These are phyloP conservation scores for Dothistroma septosporum DNA, from an alignment of 2,329 filamentous ascomycete species.

Conservation along the genomic window DNA sequence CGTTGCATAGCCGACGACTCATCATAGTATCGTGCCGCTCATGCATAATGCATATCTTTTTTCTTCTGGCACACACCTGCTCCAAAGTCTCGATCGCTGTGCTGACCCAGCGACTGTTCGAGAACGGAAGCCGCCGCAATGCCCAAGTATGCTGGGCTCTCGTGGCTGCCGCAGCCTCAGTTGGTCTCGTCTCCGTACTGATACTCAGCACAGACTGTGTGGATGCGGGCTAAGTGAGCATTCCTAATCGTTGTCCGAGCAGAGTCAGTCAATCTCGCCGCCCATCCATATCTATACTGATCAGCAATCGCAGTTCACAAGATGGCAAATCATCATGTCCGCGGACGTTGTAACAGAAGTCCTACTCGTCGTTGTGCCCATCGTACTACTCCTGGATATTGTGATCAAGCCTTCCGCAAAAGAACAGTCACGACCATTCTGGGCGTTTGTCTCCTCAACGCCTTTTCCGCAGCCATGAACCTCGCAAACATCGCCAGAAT, in stretches of 20 bases:
- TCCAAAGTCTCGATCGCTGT: constrained; percentile 23
- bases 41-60: constrained; percentile 17
- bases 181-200: constrained; percentile 14
- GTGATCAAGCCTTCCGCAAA: constrained; percentile 19
- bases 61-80: constrained; percentile 14
- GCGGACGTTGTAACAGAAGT: constrained; percentile 17
- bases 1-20: neutral
- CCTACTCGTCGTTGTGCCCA: constrained; percentile 17
- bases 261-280: constrained; percentile 5
- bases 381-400: constrained; percentile 17
- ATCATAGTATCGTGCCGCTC: constrained; percentile 13
- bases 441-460: constrained; percentile 16
- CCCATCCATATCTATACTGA: neutral
- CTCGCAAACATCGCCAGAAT: constrained; percentile 12
- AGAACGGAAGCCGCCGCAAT: constrained; percentile 17
- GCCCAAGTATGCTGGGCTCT: constrained; percentile 14
- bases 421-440: constrained; percentile 19
- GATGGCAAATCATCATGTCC: constrained; percentile 17
- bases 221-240: constrained; percentile 5
- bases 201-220: constrained; percentile 9
- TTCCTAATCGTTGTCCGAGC: constrained; percentile 7
- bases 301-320: constrained; percentile 7
- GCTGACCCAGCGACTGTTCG: constrained; percentile 18
- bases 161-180: constrained; percentile 7
- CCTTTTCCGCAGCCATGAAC: constrained; percentile 17